A percentile compares a stretch with the other conserved stretches of the same genome.
phyloP scores from a whole-genome alignment of 2,329 filamentous ascomycete genomes.

The Parastagonospora avenae region DNA sequence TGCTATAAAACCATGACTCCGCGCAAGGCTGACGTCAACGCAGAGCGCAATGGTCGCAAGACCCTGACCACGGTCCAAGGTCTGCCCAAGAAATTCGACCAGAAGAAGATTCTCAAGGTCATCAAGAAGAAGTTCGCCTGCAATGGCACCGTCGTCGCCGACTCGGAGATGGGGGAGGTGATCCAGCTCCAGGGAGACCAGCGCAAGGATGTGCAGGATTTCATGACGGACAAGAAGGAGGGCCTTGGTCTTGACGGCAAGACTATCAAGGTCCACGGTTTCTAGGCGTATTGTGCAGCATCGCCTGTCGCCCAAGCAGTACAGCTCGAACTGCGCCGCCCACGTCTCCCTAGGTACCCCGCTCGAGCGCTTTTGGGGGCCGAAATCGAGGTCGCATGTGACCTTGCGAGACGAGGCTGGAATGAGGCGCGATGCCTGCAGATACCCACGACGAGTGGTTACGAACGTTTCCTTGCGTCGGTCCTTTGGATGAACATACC shows the following conservation, averaged over 20 bases:
- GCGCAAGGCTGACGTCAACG: constrained; percentile 50
- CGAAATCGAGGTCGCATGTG: constrained; percentile 2
- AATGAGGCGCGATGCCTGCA: constrained; percentile 25
- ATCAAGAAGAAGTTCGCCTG: constrained; percentile 99
- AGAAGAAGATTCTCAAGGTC: constrained; percentile 99
- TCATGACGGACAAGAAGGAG: constrained; percentile 93
- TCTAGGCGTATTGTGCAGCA: constrained; percentile 27
- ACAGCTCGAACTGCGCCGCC: background rate
- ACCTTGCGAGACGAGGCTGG: constrained; percentile 14
- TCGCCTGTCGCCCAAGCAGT: constrained; percentile 8
- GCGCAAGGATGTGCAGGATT: constrained; percentile 97
- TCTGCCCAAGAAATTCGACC: constrained; percentile 97
- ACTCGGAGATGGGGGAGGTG: constrained; percentile 97
- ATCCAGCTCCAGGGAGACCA: constrained; percentile 99
- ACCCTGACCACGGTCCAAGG: constrained; percentile 99
- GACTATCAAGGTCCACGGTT: constrained; percentile 81
- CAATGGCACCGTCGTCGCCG: constrained; percentile 99
- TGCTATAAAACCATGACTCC: constrained; percentile 1
- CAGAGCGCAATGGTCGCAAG: constrained; percentile 99
- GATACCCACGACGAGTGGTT: constrained; percentile 24
- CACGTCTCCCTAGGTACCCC: constrained; percentile 6
- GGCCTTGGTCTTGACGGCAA: constrained; percentile 92
- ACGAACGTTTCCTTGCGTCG: constrained; percentile 22
- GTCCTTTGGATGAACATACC: constrained; percentile 15
- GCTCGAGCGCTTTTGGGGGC: constrained; percentile 7